Base-by-base conservation (phyloP, 1,284 basidiomycete species). In the Irpex lacteus region DNA sequence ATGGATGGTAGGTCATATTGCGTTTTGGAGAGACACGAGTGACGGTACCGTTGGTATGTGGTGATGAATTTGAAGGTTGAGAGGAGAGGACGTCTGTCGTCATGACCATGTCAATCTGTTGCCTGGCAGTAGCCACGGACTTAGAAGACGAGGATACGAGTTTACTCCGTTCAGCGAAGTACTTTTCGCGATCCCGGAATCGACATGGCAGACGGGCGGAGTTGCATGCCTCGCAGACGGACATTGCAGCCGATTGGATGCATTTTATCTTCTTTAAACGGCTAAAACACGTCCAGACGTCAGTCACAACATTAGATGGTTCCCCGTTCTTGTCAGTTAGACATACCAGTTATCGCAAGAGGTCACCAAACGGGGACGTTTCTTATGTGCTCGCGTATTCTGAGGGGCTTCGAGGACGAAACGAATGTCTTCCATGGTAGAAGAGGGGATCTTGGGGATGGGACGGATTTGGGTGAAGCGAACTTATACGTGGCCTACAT, bases 221-320 rank as follows among this genome's bases (percentile, higher is more conserved):
- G 71, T 83, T 84, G 76, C 91, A 93, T 3, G 90, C 89, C 71
- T 91, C 90, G 73, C 91, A 93, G 67, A 85, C 85, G 50, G 83
- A 73, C 68, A 88, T 86, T 59, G 85, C 83, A 32, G 82, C 80
- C 18, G 84, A 80, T 70, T 92, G 90, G 13, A 90, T 80, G 75
- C 91, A 93, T 73, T 92, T 92, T 68, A 93, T 90, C 77, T 93
- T 93, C 80, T 93, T 93, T 69, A 91, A 76, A 71, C 91, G 91
- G 76, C 91, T 92, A 74, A 38, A 65, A 64, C 66, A 38, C 68
- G 66, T 68, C 57, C 65, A 65, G 66, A 62, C 59, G 55, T 66
- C 8, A 52, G 26, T 56, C 54, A 2, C 26, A 18, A 56, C 37
- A 69, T 61, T 21, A 66, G 67, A 67, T 63, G 65, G 50, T 21